Evolutionary conservation across 768 basidiomycete genomes (phyloP).

Genomic region (Pleurotus pulmonarius): DNA sequence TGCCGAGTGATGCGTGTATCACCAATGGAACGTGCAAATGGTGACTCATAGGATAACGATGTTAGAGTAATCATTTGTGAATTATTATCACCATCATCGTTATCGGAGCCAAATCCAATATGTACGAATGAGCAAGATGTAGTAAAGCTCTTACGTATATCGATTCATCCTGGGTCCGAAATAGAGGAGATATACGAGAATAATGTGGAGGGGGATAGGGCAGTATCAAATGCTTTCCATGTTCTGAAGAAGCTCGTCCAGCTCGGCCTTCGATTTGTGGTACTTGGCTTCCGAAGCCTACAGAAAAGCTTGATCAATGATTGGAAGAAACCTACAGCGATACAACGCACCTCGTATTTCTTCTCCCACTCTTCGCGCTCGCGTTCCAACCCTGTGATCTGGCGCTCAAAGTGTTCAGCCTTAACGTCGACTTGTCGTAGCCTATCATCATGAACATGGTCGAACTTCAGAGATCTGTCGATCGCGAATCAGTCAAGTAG

Average conservation of each 20-base stretch:
- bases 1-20: constrained; percentile 29
- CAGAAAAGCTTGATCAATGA: constrained; percentile 7
- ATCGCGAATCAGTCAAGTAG: not conserved
- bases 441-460: constrained; percentile 38
- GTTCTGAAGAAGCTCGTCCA: constrained; percentile 75
- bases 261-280: constrained; percentile 67
- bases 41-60: not conserved
- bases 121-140: not conserved
- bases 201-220: not conserved
- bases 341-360: constrained; percentile 79
- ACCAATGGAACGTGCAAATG: not conserved
- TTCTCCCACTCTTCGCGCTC: constrained; percentile 93
- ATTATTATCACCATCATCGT: not conserved
- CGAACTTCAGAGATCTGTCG: not conserved
- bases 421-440: constrained; percentile 96
- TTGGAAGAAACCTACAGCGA: not conserved
- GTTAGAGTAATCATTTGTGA: not conserved
- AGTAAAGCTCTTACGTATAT: not conserved
- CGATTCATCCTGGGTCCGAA: not conserved
- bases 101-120: not conserved
- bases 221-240: constrained; percentile 66
- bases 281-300: constrained; percentile 75
- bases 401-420: constrained; percentile 96
- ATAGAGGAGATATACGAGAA: constrained; percentile 5
- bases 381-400: constrained; percentile 79